These are phyloP conservation scores for Aureobasidium sp. DNA, from an alignment of 2,329 filamentous ascomycete genomes.

Conservation along the genomic window DNA sequence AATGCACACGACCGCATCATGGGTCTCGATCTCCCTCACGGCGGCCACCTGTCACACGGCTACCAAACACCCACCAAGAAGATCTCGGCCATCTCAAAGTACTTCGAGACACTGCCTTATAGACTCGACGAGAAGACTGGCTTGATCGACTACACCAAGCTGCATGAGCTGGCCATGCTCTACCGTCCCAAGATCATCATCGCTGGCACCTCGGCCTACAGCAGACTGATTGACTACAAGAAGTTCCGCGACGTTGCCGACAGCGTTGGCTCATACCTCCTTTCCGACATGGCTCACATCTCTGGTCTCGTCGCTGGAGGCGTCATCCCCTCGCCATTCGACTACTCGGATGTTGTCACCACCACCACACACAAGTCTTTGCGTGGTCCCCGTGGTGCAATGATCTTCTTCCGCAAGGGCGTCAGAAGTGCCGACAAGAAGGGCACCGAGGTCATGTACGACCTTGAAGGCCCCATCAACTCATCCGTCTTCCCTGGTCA, in stretches of 20 bases:
- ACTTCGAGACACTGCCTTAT: conserved; percentile 99
- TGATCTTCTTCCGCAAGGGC: conserved; percentile 99
- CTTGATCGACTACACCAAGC: conserved; percentile 91
- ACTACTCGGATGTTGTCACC: conserved; percentile 88
- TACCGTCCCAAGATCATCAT: conserved; percentile 96
- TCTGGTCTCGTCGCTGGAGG: conserved; percentile 88
- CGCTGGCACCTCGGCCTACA: conserved; percentile 96
- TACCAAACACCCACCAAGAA: conserved; percentile 80
- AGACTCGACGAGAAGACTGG: conserved; percentile 81
- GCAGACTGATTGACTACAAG: conserved; percentile 91
- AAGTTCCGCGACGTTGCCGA: conserved; percentile 96
- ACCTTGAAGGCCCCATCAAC: conserved; percentile 94
- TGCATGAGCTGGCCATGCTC: conserved; percentile 81
- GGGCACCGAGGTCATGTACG: conserved; percentile 77
- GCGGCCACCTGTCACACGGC: conserved; percentile 90
- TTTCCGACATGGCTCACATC: conserved; percentile 98
- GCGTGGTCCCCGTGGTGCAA: conserved; percentile 91
- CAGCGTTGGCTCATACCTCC: conserved; percentile 83
- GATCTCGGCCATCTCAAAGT: conserved; percentile 95
- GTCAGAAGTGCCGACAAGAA: conserved; percentile 84
- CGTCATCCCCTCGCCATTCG: conserved; percentile 89
- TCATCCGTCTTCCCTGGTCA: conserved; percentile 98
- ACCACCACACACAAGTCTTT: conserved; percentile 99
- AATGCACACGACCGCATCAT: conserved; percentile 90
- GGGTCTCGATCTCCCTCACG: conserved; percentile 93